phyloP scores from a whole-genome alignment of 345 rosid species.

The Odontarrhena argentea region DNA sequence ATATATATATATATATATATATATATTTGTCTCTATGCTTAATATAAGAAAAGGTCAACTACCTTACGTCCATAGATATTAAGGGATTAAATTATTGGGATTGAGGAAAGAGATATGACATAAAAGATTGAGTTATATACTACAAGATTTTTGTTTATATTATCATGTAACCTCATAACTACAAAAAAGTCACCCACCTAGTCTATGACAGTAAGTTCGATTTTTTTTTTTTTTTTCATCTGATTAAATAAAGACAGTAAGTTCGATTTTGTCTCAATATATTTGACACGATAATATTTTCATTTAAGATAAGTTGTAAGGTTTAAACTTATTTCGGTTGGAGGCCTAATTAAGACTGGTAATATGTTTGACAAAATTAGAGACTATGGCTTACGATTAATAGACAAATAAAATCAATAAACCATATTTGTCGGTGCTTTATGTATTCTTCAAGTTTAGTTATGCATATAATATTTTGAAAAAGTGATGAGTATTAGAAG shows the following conservation, averaged over 20 bases:
- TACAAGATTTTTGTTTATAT: slow-evolving; percentile 10
- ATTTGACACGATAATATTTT: not conserved
- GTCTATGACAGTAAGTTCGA: slow-evolving; percentile 20
- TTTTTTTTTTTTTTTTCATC: too few relatives aligned
- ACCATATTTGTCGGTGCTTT: slow-evolving; percentile 10
- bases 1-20: not conserved
- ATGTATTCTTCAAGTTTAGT: not conserved
- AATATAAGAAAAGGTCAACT: slow-evolving; percentile 34
- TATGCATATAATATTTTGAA: not conserved
- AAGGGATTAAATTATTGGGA: slow-evolving; percentile 4
- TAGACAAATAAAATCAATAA: too few relatives aligned
- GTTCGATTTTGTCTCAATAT: not conserved
- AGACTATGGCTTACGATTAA: too few relatives aligned
- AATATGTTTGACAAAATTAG: too few relatives aligned
- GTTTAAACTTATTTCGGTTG: too few relatives aligned
- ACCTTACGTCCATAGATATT: slow-evolving; percentile 5
- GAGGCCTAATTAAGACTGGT: too few relatives aligned
- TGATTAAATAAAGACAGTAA: too few relatives aligned
- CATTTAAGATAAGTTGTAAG: too few relatives aligned
- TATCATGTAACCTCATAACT: slow-evolving; percentile 28
- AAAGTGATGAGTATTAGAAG: not conserved
- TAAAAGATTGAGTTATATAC: not conserved
- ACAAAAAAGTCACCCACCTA: slow-evolving; percentile 5
- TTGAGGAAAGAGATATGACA: slow-evolving; percentile 26
- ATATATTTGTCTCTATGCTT: slow-evolving; percentile 1